Percentiles rank a stretch among this genome's conserved stretches.
These are phyloP conservation scores for Cystoisospora suis DNA, from an alignment of 169 alveolate genomes.

Conservation along the genomic window DNA sequence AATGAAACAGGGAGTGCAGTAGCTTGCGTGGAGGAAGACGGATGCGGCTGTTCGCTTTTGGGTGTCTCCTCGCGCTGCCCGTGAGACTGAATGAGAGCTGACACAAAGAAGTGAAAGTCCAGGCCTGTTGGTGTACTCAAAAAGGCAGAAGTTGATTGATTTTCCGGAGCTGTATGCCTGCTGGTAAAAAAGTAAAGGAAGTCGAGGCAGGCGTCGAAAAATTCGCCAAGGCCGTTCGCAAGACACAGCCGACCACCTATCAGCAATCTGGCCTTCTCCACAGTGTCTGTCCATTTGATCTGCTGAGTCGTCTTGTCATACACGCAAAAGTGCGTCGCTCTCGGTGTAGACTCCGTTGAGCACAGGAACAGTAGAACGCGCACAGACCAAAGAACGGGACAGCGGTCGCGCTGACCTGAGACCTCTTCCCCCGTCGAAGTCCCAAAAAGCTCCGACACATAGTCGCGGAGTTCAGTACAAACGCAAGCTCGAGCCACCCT, in stretches of 20 bases:
- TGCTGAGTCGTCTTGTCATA: neutral
- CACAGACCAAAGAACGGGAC: constrained; percentile 2
- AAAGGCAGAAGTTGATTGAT: neutral
- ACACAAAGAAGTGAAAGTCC: neutral
- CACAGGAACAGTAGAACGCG: neutral
- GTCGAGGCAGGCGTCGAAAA: neutral
- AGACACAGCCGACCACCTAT: too few species aligned
- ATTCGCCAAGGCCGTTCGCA: neutral
- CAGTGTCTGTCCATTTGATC: neutral
- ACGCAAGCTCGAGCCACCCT: constrained; percentile 19
- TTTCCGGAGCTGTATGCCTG: neutral
- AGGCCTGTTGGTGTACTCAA: neutral
- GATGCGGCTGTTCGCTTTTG: too few species aligned
- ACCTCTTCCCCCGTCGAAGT: neutral
- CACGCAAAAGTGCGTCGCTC: neutral
- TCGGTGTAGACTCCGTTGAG: neutral
- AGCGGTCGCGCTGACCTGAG: neutral
- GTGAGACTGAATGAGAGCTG: too few species aligned
- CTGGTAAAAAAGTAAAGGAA: neutral
- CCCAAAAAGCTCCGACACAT: neutral
- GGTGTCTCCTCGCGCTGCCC: too few species aligned
- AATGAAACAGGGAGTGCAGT: too few species aligned
- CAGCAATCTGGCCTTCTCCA: neutral
- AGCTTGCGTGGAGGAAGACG: too few species aligned
- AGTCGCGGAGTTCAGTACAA: neutral